Conservation (phyloP, 257 asterid genomes). For the Ehretia macrophylla region DNA sequence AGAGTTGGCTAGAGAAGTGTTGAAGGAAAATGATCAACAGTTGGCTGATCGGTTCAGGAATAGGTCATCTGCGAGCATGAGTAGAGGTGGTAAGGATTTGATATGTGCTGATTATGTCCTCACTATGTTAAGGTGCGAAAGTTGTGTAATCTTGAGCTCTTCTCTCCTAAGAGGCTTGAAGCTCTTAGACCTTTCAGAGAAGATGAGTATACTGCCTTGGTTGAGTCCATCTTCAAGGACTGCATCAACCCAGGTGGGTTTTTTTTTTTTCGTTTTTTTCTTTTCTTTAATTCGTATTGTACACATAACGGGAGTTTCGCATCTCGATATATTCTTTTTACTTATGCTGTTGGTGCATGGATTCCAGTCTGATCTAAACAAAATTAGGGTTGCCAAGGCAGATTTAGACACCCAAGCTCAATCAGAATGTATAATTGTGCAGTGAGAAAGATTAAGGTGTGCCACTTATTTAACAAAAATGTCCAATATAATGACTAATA, state of each 20-base stretch:
- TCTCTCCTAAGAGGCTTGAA: too few relatives aligned
- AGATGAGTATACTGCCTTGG: conserved; percentile 78
- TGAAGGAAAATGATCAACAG: conserved; percentile 35
- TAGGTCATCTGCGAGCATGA: conserved; percentile 32
- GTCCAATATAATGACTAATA: too few relatives aligned
- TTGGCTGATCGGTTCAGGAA: conserved; percentile 30
- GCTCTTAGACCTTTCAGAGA: conserved; percentile 68
- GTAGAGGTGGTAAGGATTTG: conserved; percentile 68
- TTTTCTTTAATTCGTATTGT: neutral
- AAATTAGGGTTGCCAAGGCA: too few relatives aligned
- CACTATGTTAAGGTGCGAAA: conserved; percentile 83
- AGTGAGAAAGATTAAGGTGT: too few relatives aligned
- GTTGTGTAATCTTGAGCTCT: conserved; percentile 73
- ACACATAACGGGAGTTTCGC: too few relatives aligned
- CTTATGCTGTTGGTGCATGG: too few relatives aligned
- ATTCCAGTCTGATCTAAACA: too few relatives aligned
- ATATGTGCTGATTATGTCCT: conserved; percentile 88
- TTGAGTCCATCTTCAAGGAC: conserved; percentile 58
- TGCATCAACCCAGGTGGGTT: conserved; percentile 58
- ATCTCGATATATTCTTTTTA: too few relatives aligned
- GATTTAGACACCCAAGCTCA: too few relatives aligned
- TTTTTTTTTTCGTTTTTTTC: too few relatives aligned
- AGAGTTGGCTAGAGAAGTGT: conserved; percentile 25
- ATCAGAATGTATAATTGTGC: too few relatives aligned
- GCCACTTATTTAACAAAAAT: too few relatives aligned